Evolutionary conservation across 805 yeast species (phyloP), one percentile per base, ranked within the genome.

Genomic region (Blastobotrys parvus): DNA sequence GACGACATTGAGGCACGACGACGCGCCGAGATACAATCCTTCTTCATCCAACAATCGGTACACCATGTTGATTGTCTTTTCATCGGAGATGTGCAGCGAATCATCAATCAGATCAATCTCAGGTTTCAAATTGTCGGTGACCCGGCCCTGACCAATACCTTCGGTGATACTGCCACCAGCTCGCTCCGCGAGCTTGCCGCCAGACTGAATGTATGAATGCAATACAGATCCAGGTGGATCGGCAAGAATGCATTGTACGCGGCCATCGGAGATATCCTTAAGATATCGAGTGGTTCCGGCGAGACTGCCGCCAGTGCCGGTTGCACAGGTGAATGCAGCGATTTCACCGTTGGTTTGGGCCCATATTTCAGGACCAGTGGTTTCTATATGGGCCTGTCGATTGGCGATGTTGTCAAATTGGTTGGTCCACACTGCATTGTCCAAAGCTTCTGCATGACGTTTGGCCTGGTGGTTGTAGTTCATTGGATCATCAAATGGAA

Each of bases 121-220:
- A 35, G 77, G 82, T 15, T 69, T 70, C 62, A 89, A 71, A 62
- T 89, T 89, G 49, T 75, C 82, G 4, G 96, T 89, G 55, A 89
- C 82, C 55, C 97, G 74, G 38, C 95, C 95, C 65, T 89, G 97
- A 22, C 97, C 97, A 65, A 89, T 87, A 25, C 97, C 97, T 66
- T 89, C 97, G 22, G 96, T 89, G 62, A 89, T 87, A 0, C 94
- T 82, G 29, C 29, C 29, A 23, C 97, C 97, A 1, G 74, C 71
- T 55, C 88, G 75, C 35, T 77, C 86, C 44, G 81, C 64, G 8
- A 74, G 70, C 58, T 80, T 68, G 25, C 90, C 90, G 15, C 78
- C 77, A 3, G 83, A 69, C 47, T 76, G 78, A 47, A 89, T 77
- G 58, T 80, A 87, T 7, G 87, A 76, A 65, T 84, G 85, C 37